Evolutionary conservation across 148 eudicot species (phyloP).

Genomic region (Rhododendron kiyosumense): DNA sequence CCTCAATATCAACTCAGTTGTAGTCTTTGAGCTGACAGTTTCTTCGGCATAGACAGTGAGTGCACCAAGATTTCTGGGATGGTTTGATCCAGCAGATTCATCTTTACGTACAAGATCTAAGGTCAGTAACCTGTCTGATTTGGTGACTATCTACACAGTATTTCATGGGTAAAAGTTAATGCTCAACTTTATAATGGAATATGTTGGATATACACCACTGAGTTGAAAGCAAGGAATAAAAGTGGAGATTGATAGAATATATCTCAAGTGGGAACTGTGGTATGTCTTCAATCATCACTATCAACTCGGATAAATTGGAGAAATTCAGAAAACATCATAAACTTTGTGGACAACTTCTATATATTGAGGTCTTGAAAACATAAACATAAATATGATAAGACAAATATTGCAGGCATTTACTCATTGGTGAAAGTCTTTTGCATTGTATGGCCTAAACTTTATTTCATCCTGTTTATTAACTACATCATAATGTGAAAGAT

Average conservation of each 20-base stretch:
- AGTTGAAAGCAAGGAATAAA: not conserved
- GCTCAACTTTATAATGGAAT: not conserved
- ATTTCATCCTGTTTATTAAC: not conserved
- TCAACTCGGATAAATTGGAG: not conserved
- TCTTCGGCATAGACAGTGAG: constrained; percentile 82
- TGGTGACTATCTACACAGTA: constrained; percentile 63
- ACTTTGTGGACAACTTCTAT: not conserved
- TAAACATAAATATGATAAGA: too few species aligned
- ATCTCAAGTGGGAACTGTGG: not conserved
- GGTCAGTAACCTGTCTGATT: constrained; percentile 46
- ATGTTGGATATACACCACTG: not conserved
- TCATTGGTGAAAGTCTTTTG: not conserved
- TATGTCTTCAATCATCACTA: not conserved
- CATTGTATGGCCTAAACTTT: not conserved
- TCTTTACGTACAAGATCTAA: constrained; percentile 54
- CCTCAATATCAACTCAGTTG: constrained; percentile 64
- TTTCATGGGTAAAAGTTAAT: constrained; percentile 13
- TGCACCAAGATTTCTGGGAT: constrained; percentile 47
- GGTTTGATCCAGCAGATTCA: constrained; percentile 35
- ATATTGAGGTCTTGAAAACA: not conserved
- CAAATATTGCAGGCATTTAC: not conserved
- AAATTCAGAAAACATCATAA: not conserved
- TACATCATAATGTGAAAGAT: not conserved
- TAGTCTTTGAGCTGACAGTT: constrained; percentile 66
- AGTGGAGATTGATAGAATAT: not conserved